A percentile compares a stretch with the other conserved stretches of the same genome.
Conservation (phyloP, 1,139 yeast species). For the Geotrichum australiense region DNA sequence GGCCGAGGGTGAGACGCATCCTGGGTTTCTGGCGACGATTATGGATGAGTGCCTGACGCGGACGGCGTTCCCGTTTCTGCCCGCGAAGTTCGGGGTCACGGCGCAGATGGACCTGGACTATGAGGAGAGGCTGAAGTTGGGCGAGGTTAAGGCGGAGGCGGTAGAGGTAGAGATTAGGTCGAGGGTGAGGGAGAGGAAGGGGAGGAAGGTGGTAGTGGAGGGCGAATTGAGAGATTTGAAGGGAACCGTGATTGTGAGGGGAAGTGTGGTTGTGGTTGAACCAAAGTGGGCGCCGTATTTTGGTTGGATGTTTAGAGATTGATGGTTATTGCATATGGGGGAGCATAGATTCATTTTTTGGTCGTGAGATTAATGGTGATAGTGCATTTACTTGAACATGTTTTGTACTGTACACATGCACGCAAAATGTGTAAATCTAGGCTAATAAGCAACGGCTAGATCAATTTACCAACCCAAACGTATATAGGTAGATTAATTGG, state of each 20-base stretch:
- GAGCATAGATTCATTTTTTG: no score
- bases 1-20: constrained; percentile 11
- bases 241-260: constrained; percentile 21
- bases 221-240: constrained; percentile 11
- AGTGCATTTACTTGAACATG: no score
- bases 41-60: constrained; percentile 18
- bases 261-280: constrained; percentile 25
- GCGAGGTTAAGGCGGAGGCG: constrained; percentile 11
- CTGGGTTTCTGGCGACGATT: constrained; percentile 15
- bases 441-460: no score
- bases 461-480: no score
- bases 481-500: no score
- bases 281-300: constrained; percentile 30
- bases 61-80: constrained; percentile 17
- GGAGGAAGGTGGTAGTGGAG: constrained; percentile 13
- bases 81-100: constrained; percentile 17
- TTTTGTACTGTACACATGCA: no score
- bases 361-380: no score
- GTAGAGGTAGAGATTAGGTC: constrained; percentile 6
- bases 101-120: constrained; percentile 15
- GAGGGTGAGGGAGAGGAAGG: constrained; percentile 10
- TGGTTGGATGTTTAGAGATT: constrained; percentile 23
- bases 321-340: no score
- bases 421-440: no score
- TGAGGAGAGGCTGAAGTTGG: constrained; percentile 2